Evolutionary conservation across 495 filamentous ascomycete genomes (phyloP).

Genomic region (Lophium mytilinum): DNA sequence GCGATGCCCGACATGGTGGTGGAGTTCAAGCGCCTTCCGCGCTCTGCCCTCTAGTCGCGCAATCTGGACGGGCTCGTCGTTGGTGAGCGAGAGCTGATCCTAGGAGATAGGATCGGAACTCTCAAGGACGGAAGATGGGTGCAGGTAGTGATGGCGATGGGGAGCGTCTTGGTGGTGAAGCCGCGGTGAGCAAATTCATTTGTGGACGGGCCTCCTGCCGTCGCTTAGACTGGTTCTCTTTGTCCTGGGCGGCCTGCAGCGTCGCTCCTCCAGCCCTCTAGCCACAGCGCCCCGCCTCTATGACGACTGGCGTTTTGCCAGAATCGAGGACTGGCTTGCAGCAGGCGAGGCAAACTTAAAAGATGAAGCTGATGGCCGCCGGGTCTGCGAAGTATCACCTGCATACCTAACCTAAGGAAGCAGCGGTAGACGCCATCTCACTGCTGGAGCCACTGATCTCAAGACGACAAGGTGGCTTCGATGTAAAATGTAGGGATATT

Average conservation of each 20-base stretch:
- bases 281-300: neutral
- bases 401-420: too few relatives aligned
- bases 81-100: slow-evolving; percentile 18
- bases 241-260: neutral
- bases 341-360: too few relatives aligned
- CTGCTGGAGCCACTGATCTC: too few relatives aligned
- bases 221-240: slow-evolving; percentile 10
- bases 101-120: slow-evolving; percentile 21
- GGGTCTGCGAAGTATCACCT: too few relatives aligned
- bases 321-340: too few relatives aligned
- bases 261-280: neutral
- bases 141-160: slow-evolving; percentile 4
- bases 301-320: too few relatives aligned
- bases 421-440: too few relatives aligned
- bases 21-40: slow-evolving; percentile 32
- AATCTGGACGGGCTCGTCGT: slow-evolving; percentile 10
- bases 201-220: neutral
- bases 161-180: slow-evolving; percentile 3
- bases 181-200: slow-evolving; percentile 9
- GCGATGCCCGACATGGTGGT: slow-evolving; percentile 33
- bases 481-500: too few relatives aligned
- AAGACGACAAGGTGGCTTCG: too few relatives aligned
- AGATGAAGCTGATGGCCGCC: too few relatives aligned
- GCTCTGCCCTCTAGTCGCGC: slow-evolving; percentile 26
- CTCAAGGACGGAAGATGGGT: neutral